Base-by-base conservation (phyloP, 495 filamentous ascomycete genomes). In the Hypoxylon fuscum region DNA sequence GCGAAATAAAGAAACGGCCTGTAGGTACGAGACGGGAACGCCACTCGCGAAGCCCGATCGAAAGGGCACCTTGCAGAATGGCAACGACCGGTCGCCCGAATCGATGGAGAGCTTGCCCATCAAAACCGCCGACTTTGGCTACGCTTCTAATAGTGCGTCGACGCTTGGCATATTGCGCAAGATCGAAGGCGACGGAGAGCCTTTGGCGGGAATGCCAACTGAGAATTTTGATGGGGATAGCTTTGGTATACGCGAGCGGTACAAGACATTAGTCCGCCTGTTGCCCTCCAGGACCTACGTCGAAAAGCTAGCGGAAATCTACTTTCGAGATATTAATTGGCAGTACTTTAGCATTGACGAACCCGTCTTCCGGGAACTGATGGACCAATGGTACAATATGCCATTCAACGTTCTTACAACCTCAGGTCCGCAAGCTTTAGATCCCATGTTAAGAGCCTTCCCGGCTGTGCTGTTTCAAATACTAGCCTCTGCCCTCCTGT, bases 251-350 rank as follows among this genome's bases (percentile, higher is more conserved):
- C 70, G 69, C 48, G 79, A 81, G 62, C 80, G 78, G 60, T 87
- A 83, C 70, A 83, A 81, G 59, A 73, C 74, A 22, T 58, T 81
- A 9, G 77, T 85, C 40, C 75, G 84, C 27, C 78, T 81, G 41
- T 72, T 87, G 0, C 85, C 86, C 0, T 71, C 83, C 1, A 73
- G 77, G 44, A 68, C 71, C n/a, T 81, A 79, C 68, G 78, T 83
- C 50, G 77, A 83, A 25, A 74, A 79, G 52, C 75, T 88, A 40
- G 71, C 83, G 3, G 75, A 76, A 3, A 72, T 82, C 3, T 88
- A 81, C 71, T 86, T 88, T 58, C 55, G 61, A 4, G 78, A 81
- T 14, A 79, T 87, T 56, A 87, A 87, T 68, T 85, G 83, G 79
- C 79, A 83, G 48, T 87, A 88, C 54, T 81, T 74, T 35, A 72